Evolutionary conservation across 129 eudicot species (phyloP), one percentile per base, ranked within the genome.

Genomic region (Lonicera japonica): DNA sequence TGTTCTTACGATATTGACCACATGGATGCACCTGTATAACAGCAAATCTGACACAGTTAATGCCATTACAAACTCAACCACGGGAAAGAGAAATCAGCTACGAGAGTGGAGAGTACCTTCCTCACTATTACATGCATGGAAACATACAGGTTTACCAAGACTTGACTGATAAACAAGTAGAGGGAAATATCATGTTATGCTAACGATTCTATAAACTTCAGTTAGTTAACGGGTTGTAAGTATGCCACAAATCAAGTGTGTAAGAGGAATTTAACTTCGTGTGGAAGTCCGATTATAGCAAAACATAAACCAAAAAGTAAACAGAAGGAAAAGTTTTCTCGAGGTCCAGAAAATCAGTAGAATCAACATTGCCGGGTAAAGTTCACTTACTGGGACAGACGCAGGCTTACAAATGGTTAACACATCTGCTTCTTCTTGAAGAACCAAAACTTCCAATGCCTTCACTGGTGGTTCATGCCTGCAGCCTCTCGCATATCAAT

Each of bases 391-490:
- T 11, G 98, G 98, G 73, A 87, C 95, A 12, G 98, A 84, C 25
- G 96, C 98, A 63, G 98, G 98, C 82, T 91, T 91, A 65, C 77
- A 91, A 57, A 91, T 79, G 25, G 96, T 87, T 48, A 87, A 23
- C 39, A 91, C 95, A 41, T 87, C 91, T 66, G 84, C 73, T 52
- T 80, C 96, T 54, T 79, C 54, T 25, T 78, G 90, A 60, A 91
- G 87, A 73, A 91, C 60, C 62, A 70, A 21, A 56, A 91, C 86
- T 73, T 84, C 83, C 77, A 64, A 73, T 19, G 91, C 96, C 96
- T 80, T 82, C 25, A 91, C 98, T 7, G 98, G 98, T 0, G 98
- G 98, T 80, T 91, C 98, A 78, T 91, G 98, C 91, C 98, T 91
- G 75, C 68, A 82, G 56, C 65, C 78, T 77, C 65, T 73, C 67